Evolutionary conservation across 2,329 filamentous ascomycete species (phyloP).

Genomic region (Exophiala calicioides): DNA sequence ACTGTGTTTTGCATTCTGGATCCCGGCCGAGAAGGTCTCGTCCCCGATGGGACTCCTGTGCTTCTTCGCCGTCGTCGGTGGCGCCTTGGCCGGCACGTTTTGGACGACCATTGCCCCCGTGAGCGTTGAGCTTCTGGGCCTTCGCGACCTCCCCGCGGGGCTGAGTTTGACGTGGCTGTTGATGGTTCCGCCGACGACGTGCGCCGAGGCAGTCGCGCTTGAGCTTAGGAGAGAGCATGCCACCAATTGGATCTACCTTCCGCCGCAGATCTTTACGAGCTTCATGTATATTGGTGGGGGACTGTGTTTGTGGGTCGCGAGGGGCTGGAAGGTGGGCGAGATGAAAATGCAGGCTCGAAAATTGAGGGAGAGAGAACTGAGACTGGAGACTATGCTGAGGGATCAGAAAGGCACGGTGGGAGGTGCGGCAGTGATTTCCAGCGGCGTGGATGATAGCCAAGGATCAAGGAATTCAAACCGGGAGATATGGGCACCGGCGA

Average conservation of each 20-base stretch:
- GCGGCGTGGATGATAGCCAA: constrained; percentile 7
- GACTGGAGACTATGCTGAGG: constrained; percentile 6
- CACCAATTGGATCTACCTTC: constrained; percentile 38
- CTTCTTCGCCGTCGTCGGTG: constrained; percentile 61
- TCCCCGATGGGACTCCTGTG: constrained; percentile 51
- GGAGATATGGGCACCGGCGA: constrained; percentile 18
- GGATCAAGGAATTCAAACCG: neutral
- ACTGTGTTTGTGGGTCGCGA: constrained; percentile 46
- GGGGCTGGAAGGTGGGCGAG: constrained; percentile 44
- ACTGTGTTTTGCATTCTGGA: constrained; percentile 63
- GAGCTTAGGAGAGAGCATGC: constrained; percentile 50
- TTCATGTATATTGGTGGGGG: constrained; percentile 62
- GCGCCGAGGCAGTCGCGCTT: constrained; percentile 59
- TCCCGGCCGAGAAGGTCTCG: constrained; percentile 56
- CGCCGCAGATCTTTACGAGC: constrained; percentile 58
- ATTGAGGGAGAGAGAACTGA: constrained; percentile 7
- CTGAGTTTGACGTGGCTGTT: constrained; percentile 62
- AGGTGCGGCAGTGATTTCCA: neutral
- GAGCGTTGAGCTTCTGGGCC: constrained; percentile 61
- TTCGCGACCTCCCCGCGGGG: constrained; percentile 58
- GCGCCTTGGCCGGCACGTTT: constrained; percentile 61
- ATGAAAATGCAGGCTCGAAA: constrained; percentile 23
- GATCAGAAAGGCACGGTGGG: neutral
- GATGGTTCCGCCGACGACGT: constrained; percentile 54
- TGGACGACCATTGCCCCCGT: constrained; percentile 62